phyloP scores from a whole-genome alignment of 2,329 filamentous ascomycete species.

The Cytospora leucostoma region DNA sequence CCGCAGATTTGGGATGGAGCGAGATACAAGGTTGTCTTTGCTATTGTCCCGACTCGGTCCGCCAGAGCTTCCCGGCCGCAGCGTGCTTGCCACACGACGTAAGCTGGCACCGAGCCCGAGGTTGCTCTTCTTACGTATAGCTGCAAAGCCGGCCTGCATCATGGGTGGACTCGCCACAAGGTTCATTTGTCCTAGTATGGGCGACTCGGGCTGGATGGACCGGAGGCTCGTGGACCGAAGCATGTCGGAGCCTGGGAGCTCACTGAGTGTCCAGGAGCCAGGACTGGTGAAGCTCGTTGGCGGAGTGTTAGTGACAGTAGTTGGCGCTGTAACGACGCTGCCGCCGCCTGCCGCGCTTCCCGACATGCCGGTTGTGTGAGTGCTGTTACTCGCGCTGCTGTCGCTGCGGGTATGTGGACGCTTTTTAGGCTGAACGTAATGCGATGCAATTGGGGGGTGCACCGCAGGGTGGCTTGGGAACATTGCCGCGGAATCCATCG shows the following conservation, averaged over 20 bases:
- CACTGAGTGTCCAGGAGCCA: constrained; percentile 17
- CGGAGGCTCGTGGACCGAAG: constrained; percentile 18
- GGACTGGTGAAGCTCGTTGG: constrained; percentile 21
- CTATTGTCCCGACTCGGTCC: constrained; percentile 17
- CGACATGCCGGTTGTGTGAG: constrained; percentile 15
- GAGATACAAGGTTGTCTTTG: constrained; percentile 7
- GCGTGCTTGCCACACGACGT: constrained; percentile 24
- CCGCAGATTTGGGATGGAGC: background rate
- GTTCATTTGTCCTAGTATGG: constrained; percentile 19
- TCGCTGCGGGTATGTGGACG: constrained; percentile 16
- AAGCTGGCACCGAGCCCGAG: constrained; percentile 24
- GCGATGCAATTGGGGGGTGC: constrained; percentile 17
- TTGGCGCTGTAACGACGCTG: constrained; percentile 16
- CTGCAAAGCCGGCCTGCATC: constrained; percentile 24
- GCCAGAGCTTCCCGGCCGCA: constrained; percentile 20
- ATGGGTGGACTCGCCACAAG: constrained; percentile 25
- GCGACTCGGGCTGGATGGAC: constrained; percentile 24
- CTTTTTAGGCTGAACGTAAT: background rate
- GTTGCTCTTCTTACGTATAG: constrained; percentile 26
- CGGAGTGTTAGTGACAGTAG: constrained; percentile 17
- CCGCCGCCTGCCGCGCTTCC: constrained; percentile 3
- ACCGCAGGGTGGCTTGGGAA: constrained; percentile 26
- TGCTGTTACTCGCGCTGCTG: constrained; percentile 23
- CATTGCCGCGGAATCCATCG: constrained; percentile 9
- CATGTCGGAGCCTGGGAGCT: constrained; percentile 20